Percentiles rank a stretch among this genome's conserved stretches.
These are phyloP conservation scores for Aspergillus egyptiacus DNA, from an alignment of 495 filamentous ascomycete genomes.

Conservation along the genomic window DNA sequence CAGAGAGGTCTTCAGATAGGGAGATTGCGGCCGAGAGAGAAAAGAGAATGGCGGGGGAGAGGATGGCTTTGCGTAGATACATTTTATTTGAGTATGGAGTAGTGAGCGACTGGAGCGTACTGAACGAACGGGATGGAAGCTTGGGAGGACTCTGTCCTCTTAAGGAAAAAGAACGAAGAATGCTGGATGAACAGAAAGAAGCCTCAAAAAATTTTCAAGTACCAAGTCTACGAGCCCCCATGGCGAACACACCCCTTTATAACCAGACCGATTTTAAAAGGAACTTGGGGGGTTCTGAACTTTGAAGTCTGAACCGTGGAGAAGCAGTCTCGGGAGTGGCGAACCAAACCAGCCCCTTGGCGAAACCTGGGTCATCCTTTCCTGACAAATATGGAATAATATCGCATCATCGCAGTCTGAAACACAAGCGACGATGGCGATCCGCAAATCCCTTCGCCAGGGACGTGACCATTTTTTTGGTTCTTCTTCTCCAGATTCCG, in stretches of 20 bases:
- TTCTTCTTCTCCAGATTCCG: constrained; percentile 14
- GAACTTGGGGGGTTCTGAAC: too few relatives aligned
- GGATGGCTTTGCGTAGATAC: not conserved
- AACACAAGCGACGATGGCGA: constrained; percentile 18
- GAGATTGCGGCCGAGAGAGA: constrained; percentile 19
- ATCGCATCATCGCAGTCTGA: constrained; percentile 10
- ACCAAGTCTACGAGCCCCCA: not conserved
- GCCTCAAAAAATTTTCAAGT: too few relatives aligned
- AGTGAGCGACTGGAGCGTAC: not conserved
- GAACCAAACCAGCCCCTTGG: constrained; percentile 16
- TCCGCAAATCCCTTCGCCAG: constrained; percentile 9
- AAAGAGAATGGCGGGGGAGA: constrained; percentile 27
- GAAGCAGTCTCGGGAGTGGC: not conserved
- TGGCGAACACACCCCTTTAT: not conserved
- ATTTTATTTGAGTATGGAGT: constrained; percentile 1
- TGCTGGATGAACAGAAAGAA: too few relatives aligned
- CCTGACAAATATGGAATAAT: not conserved
- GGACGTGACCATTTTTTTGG: constrained; percentile 2
- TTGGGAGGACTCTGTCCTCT: not conserved
- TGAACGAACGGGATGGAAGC: not conserved
- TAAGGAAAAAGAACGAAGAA: not conserved
- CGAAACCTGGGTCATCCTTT: not conserved
- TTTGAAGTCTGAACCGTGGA: not conserved
- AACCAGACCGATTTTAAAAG: not conserved
- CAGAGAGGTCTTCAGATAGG: too few relatives aligned